A percentile compares a stretch with the other conserved stretches of the same genome.
Evolutionary conservation across 352 stramenopile species (phyloP).

Genomic region (Globisporangium okanoganense): DNA sequence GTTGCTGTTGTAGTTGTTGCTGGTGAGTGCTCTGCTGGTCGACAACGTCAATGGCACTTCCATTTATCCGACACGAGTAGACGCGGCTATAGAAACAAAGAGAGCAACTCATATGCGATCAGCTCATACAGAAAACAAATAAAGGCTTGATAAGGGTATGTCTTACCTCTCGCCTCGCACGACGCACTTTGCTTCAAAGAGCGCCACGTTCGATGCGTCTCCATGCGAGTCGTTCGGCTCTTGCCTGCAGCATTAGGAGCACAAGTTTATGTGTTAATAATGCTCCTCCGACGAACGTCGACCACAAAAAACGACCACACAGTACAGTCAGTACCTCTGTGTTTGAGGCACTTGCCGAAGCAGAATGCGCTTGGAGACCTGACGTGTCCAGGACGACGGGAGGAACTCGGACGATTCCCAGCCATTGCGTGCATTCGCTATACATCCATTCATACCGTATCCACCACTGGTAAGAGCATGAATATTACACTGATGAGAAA

Average conservation of each 20-base stretch:
- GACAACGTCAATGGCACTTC: conserved; percentile 2
- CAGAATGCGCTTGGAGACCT: conserved; percentile 64
- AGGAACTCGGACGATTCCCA: conserved; percentile 58
- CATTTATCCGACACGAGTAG: conserved; percentile 9
- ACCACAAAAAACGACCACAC: too few species aligned
- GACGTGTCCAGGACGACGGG: conserved; percentile 56
- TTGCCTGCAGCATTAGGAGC: neutral
- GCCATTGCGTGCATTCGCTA: conserved; percentile 11
- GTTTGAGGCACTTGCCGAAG: conserved; percentile 18
- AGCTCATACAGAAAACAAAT: neutral
- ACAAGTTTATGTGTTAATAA: too few species aligned
- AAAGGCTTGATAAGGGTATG: neutral
- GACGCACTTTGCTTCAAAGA: conserved; percentile 50
- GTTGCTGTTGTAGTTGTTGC: neutral
- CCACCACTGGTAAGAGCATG: neutral
- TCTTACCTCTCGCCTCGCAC: conserved; percentile 41
- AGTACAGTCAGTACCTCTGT: too few species aligned
- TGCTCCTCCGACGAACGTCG: too few species aligned
- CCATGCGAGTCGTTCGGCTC: conserved; percentile 3
- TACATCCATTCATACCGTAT: neutral
- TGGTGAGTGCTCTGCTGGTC: neutral
- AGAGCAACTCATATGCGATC: neutral
- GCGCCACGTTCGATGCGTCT: neutral
- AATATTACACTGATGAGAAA: neutral
- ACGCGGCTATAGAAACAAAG: neutral